Evolutionary conservation across 305 asterid species (phyloP), one percentile per base, ranked within the genome.

Genomic region (Ajuga reptans): DNA sequence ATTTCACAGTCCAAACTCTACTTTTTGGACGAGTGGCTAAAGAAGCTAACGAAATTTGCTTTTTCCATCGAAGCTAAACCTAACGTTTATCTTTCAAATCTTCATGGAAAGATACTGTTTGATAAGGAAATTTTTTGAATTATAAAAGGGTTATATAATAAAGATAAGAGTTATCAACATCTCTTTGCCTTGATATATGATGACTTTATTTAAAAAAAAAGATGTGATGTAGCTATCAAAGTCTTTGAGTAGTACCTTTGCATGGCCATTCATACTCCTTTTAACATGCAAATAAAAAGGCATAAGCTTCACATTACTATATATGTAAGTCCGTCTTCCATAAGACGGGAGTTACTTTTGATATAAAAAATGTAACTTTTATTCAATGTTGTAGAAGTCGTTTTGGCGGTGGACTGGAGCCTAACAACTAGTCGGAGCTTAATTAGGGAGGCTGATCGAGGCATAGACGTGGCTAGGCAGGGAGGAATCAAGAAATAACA

Each of bases 211-310:
- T 50, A n/a, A n/a, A n/a, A 45, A 62, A 64, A 81, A 76, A 78
- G 79, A 50, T 56, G 83, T 55, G 17, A 21, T 45, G 75, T 77
- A 53, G 70, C 72, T 64, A 58, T 81, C 77, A 36, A 6, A 36
- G 52, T 52, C 45, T 65, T 77, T 75, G 75, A 42, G 60, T 64
- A 75, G 24, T 61, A 50, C 45, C 39, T 39, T 60, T 45, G 66
- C 60, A 49, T 72, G 61, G 68, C 17, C 17, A 57, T 12, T 56
- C 0, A 31, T 33, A 36, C 41, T 43, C 42, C 9, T 59, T 41
- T 49, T 71, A 60, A 50, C 75, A 60, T 61, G 75, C 55, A 24
- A 24, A 9, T 2, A 5, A 33, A 69, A 18, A 12, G 15, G 55
- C 57, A 72, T 29, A 41, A 27, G 10, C 17, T 3, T 62, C 76